Conservation (phyloP, 805 yeast genomes). For the Zygosaccharomyces gambellarensis region DNA sequence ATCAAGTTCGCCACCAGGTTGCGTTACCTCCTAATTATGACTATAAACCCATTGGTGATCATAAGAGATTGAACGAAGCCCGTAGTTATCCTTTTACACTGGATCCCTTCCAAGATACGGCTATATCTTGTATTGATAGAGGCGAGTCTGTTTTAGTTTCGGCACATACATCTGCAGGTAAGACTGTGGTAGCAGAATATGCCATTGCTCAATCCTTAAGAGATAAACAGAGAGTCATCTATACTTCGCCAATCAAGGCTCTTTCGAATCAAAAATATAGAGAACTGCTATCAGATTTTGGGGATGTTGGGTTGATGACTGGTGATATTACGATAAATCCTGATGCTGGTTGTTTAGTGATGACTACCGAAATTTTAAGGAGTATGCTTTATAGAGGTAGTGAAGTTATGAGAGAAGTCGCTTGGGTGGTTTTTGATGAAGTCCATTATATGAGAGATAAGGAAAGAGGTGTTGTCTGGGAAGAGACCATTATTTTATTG, state of each 20-base stretch:
- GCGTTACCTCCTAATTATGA: slow-evolving; percentile 91
- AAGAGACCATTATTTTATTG: slow-evolving; percentile 89
- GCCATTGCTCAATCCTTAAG: slow-evolving; percentile 94
- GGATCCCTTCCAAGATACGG: slow-evolving; percentile 97
- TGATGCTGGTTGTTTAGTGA: slow-evolving; percentile 95
- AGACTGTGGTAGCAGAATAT: slow-evolving; percentile 94
- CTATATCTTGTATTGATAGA: slow-evolving; percentile 93
- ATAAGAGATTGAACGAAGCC: slow-evolving; percentile 72
- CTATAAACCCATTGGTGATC: slow-evolving; percentile 83
- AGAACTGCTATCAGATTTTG: slow-evolving; percentile 86
- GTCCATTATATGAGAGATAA: slow-evolving; percentile 98
- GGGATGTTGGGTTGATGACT: slow-evolving; percentile 97
- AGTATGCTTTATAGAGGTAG: slow-evolving; percentile 97
- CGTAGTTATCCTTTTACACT: slow-evolving; percentile 85
- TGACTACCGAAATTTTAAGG: slow-evolving; percentile 97
- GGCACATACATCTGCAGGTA: slow-evolving; percentile 97
- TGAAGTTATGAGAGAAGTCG: slow-evolving; percentile 97
- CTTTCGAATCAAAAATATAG: slow-evolving; percentile 91
- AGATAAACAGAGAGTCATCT: slow-evolving; percentile 88
- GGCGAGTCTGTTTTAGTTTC: slow-evolving; percentile 92
- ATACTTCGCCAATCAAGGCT: slow-evolving; percentile 94
- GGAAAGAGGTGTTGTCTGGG: slow-evolving; percentile 99
- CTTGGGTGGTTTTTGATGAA: slow-evolving; percentile 97
- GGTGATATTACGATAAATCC: slow-evolving; percentile 99
- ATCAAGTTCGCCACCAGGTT: slow-evolving; percentile 96